phyloP scores from a whole-genome alignment of 1,284 basidiomycete species.

The Schizophyllum amplum region DNA sequence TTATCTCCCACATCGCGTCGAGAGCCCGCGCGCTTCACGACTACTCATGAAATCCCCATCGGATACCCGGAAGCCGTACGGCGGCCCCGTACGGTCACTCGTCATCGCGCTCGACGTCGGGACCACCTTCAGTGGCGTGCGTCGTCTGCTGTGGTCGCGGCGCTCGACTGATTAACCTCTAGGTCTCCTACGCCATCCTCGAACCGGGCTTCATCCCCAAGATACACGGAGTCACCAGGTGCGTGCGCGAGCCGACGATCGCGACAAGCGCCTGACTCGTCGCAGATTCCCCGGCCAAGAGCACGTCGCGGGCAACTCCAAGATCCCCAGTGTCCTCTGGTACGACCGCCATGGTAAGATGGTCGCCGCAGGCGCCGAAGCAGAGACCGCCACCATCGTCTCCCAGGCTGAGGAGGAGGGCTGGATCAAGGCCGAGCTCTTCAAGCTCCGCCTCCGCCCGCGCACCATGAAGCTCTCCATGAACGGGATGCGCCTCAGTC shows the following conservation, averaged over 20 bases:
- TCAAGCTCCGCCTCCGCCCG: conserved; percentile 70
- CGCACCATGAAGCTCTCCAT: conserved; percentile 68
- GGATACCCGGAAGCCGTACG: conserved; percentile 66
- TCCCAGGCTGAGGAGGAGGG: conserved; percentile 64
- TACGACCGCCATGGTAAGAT: conserved; percentile 57
- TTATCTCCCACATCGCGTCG: background rate
- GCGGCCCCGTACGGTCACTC: conserved; percentile 50
- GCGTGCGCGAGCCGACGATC: conserved; percentile 7
- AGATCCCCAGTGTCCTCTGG: conserved; percentile 70
- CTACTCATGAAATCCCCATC: conserved; percentile 30
- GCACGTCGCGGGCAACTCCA: conserved; percentile 75
- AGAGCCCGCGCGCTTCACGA: background rate
- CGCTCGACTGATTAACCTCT: conserved; percentile 7
- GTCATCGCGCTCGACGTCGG: conserved; percentile 71
- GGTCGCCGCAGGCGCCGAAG: conserved; percentile 67
- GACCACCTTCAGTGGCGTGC: conserved; percentile 65
- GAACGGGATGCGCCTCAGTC: conserved; percentile 69
- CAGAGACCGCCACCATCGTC: conserved; percentile 48
- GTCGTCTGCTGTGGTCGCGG: conserved; percentile 9
- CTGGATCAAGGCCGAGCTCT: conserved; percentile 71
- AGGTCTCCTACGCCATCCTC: conserved; percentile 68
- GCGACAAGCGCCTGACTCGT: conserved; percentile 3
- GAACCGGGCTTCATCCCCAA: conserved; percentile 67
- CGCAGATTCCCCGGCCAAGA: conserved; percentile 71
- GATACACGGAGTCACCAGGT: conserved; percentile 69